phyloP scores from a whole-genome alignment of 192 early-diverging fungal genomes.

The Linnemannia hyalina region DNA sequence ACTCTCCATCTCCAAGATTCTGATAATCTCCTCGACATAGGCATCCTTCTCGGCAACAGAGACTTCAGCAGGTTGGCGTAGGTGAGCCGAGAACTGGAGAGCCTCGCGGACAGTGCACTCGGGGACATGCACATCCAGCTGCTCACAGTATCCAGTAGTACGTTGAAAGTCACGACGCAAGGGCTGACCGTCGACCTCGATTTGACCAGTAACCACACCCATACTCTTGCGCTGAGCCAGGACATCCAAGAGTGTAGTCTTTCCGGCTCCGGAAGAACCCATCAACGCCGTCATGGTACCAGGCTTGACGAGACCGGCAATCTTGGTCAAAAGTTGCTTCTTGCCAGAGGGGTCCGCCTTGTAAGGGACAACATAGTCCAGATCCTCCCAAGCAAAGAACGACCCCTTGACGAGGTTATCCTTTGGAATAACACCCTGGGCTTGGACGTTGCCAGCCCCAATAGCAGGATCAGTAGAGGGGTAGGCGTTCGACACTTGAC shows the following conservation, averaged over 20 bases:
- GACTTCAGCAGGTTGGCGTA: conserved; percentile 76
- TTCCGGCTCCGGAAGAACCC: conserved; percentile 77
- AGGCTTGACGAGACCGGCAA: conserved; percentile 74
- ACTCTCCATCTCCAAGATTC: conserved; percentile 77
- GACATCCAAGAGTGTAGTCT: conserved; percentile 80
- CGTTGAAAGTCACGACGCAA: conserved; percentile 69
- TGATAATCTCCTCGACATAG: conserved; percentile 81
- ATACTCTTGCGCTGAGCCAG: conserved; percentile 82
- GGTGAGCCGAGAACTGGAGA: conserved; percentile 77
- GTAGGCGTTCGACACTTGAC: conserved; percentile 24
- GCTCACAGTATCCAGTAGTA: conserved; percentile 85
- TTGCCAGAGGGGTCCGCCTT: conserved; percentile 60
- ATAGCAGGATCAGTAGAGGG: conserved; percentile 21
- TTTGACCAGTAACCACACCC: conserved; percentile 71
- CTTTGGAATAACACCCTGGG: conserved; percentile 21
- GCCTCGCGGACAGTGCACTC: conserved; percentile 81
- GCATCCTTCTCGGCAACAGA: conserved; percentile 71
- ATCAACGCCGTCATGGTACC: conserved; percentile 86
- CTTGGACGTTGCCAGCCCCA: background rate
- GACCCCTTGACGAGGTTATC: conserved; percentile 37
- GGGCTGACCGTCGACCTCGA: conserved; percentile 75
- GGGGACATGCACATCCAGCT: conserved; percentile 82
- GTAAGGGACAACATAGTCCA: conserved; percentile 76
- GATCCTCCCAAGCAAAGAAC: conserved; percentile 69
- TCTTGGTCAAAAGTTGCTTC: conserved; percentile 71